Conservation (phyloP, 768 basidiomycete genomes). For the Roridomyces roridus region DNA sequence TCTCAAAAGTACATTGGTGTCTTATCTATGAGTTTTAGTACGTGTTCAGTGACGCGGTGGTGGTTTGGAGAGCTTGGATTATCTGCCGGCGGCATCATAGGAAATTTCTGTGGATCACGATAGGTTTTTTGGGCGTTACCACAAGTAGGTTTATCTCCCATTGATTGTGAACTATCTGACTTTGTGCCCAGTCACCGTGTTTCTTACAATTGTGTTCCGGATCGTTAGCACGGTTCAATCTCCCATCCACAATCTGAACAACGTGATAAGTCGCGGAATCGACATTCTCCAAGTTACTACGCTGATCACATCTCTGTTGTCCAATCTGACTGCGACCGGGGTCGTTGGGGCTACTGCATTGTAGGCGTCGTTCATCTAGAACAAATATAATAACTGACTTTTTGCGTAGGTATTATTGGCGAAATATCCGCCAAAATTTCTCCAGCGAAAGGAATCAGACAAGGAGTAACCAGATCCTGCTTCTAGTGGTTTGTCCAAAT, state of each 20-base stretch:
- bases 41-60: conserved; percentile 13
- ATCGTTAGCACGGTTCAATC: conserved; percentile 1
- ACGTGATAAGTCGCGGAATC: background rate
- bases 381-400: background rate
- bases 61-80: conserved; percentile 12
- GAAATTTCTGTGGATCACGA: conserved; percentile 11
- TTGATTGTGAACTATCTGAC: too few species aligned
- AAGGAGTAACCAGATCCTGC: background rate
- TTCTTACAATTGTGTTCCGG: conserved; percentile 10
- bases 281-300: conserved; percentile 12
- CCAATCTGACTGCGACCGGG: conserved; percentile 22
- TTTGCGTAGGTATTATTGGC: conserved; percentile 5
- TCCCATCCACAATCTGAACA: conserved; percentile 7
- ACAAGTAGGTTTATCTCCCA: background rate
- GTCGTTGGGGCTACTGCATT: conserved; percentile 15
- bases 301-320: conserved; percentile 14
- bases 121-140: background rate
- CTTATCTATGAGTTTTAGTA: background rate
- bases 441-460: background rate
- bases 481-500: background rate
- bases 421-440: background rate
- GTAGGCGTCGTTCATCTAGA: conserved; percentile 1
- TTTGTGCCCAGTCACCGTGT: conserved; percentile 10
- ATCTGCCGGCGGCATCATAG: conserved; percentile 8
- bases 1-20: background rate